Evolutionary conservation across 176 grass and related monocot species (phyloP), one percentile per base, ranked within the genome.

Genomic region (Triticum monococcum): DNA sequence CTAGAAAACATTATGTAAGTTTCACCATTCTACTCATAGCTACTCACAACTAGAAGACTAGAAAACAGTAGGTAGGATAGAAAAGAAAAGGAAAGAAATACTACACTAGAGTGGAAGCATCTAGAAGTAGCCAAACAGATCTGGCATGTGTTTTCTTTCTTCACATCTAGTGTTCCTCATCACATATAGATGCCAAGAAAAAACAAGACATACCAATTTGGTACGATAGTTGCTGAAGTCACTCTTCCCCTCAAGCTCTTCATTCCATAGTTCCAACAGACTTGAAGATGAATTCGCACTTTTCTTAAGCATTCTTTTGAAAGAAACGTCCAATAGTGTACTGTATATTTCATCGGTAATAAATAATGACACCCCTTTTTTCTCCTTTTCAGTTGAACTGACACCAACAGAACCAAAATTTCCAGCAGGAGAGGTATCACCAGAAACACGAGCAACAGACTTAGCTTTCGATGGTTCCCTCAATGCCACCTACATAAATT

Each of bases 231-330:
- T 91, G 76, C 84, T 33, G 65, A 96, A 98, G 48, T 98, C 97
- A 77, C 86, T 93, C 87, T 92, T 98, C 60, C 92, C 90, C 82
- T 96, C 94, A 41, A 98, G 90, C 88, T 98, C 97, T 68, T 98
- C 90, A 17, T 81, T 93, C 94, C 93, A 98, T 76, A 96, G 79
- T 88, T 98, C 97, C 83, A 95, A 83, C 62, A 91, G 45, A 8
- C 93, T 85, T 7, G 75, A 85, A 86, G 92, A 85, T 59, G 84
- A 69, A 68, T n/a, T 70, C 40, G 64, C 80, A 83, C 83, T 92
- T 89, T 92, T 98, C 87, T 98, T 98, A 40, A 94, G 89, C 97
- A 98, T 96, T 91, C 90, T 96, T 91, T 91, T 88, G 72, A 98
- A 92, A 66, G 97, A 89, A 86, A 94, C 86, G 81, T 98, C 92